These are phyloP conservation scores for Acanthamoeba triangularis DNA, from an alignment of 208 protist genomes.

Conservation along the genomic window DNA sequence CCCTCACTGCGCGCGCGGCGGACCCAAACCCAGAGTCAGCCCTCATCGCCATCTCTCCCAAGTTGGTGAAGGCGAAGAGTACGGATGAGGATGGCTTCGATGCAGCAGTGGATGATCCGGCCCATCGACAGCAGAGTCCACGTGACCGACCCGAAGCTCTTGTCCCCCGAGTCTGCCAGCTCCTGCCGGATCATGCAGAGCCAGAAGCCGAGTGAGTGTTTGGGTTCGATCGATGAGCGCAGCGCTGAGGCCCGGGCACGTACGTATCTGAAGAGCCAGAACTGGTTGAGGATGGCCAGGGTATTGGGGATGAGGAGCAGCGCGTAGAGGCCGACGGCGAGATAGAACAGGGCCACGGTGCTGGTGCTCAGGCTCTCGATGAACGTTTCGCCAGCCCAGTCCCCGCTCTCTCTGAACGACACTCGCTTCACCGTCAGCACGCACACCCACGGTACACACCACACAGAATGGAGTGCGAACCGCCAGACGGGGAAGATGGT, in stretches of 20 bases:
- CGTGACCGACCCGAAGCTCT: background rate
- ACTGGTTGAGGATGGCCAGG: constrained; percentile 55
- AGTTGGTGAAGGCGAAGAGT: background rate
- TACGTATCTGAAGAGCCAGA: constrained; percentile 52
- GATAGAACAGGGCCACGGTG: constrained; percentile 51
- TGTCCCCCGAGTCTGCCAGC: background rate
- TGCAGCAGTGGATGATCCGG: constrained; percentile 54
- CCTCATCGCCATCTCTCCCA: background rate
- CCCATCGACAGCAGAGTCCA: constrained; percentile 53
- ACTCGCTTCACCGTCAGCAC: background rate
- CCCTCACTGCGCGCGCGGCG: background rate
- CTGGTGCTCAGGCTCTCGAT: constrained; percentile 31
- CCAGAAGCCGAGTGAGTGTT: background rate
- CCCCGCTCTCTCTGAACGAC: background rate
- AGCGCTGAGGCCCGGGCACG: background rate
- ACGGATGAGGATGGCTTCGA: constrained; percentile 53
- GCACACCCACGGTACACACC: background rate
- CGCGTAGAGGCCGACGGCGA: constrained; percentile 23
- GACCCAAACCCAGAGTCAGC: background rate
- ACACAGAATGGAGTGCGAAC: background rate
- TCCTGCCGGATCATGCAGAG: background rate
- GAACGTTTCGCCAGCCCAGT: constrained; percentile 12
- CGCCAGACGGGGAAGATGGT: constrained; percentile 48
- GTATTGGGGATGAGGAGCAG: constrained; percentile 44
- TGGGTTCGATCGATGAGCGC: background rate